A percentile compares a stretch with the other conserved stretches of the same genome.
phyloP scores from a whole-genome alignment of 192 early-diverging fungal genomes.

The Linnemannia schmuckeri region DNA sequence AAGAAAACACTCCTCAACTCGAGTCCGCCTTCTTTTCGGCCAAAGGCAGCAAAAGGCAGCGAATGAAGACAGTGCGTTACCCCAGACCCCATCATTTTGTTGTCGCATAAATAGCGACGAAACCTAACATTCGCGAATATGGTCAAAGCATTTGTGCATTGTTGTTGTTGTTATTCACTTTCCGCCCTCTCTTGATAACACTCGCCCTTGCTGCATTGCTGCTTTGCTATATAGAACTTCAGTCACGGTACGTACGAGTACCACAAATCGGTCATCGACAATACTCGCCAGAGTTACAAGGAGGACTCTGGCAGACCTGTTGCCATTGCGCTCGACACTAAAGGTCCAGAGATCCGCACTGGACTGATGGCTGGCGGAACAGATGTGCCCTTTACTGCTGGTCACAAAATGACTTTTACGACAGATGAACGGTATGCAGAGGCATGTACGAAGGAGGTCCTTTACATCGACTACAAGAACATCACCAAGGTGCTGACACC shows the following conservation, averaged over 20 bases:
- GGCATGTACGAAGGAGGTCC: constrained; percentile 63
- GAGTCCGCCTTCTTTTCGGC: background rate
- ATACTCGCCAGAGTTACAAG: constrained; percentile 66
- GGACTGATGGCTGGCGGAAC: constrained; percentile 72
- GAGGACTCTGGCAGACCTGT: constrained; percentile 61
- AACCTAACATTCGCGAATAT: background rate
- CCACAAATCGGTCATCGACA: constrained; percentile 80
- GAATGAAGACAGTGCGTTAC: background rate
- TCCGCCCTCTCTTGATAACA: background rate
- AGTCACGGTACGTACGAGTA: constrained; percentile 62
- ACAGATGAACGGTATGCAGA: constrained; percentile 72
- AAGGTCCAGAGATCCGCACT: constrained; percentile 86
- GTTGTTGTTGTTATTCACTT: background rate
- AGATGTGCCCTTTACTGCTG: constrained; percentile 73
- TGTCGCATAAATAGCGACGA: background rate
- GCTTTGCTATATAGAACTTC: constrained; percentile 29
- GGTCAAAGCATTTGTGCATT: background rate
- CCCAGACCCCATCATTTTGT: background rate
- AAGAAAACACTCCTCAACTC: no score
- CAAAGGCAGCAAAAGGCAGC: background rate
- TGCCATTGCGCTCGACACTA: constrained; percentile 86
- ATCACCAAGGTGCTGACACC: constrained; percentile 75
- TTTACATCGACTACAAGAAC: constrained; percentile 85
- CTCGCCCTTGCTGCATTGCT: no score
- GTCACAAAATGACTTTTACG: constrained; percentile 78